Percentiles rank a stretch among this genome's conserved stretches.
These are phyloP conservation scores for Lophiotrema nucula DNA, from an alignment of 495 filamentous ascomycete genomes.

Conservation along the genomic window DNA sequence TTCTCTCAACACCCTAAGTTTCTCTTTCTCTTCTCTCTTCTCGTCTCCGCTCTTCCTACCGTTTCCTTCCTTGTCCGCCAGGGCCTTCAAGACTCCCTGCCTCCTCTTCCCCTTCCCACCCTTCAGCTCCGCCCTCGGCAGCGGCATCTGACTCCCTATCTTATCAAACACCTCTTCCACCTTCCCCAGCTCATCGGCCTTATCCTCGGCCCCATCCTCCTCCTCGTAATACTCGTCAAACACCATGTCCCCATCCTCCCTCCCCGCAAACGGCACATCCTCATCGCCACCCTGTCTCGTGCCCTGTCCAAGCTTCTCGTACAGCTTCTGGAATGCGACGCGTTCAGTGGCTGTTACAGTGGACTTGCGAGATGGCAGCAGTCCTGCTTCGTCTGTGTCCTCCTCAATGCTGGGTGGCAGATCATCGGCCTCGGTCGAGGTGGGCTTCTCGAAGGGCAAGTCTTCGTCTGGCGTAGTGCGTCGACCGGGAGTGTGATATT, in stretches of 20 bases:
- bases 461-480: conserved; percentile 32
- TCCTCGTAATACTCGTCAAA: conserved; percentile 20
- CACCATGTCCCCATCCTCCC: conserved; percentile 8
- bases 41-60: conserved; percentile 1
- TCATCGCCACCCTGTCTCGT: background rate
- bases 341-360: conserved; percentile 32
- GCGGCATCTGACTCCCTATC: conserved; percentile 3
- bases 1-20: background rate
- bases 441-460: conserved; percentile 45
- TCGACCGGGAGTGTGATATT: conserved; percentile 10
- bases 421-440: background rate
- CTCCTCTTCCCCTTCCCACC: too few species aligned
- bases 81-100: background rate
- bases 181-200: background rate
- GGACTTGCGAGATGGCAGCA: conserved; percentile 3
- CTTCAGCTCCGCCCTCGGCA: too few species aligned
- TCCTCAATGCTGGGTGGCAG: background rate
- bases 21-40: background rate
- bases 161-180: conserved; percentile 24
- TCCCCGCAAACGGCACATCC: conserved; percentile 8
- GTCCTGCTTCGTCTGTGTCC: background rate
- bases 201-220: conserved; percentile 2
- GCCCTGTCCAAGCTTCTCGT: conserved; percentile 1
- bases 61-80: conserved; percentile 13
- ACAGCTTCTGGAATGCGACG: conserved; percentile 27